Conservation (phyloP, 139 green algal genomes). For the Astrephomene gubernaculifera region DNA sequence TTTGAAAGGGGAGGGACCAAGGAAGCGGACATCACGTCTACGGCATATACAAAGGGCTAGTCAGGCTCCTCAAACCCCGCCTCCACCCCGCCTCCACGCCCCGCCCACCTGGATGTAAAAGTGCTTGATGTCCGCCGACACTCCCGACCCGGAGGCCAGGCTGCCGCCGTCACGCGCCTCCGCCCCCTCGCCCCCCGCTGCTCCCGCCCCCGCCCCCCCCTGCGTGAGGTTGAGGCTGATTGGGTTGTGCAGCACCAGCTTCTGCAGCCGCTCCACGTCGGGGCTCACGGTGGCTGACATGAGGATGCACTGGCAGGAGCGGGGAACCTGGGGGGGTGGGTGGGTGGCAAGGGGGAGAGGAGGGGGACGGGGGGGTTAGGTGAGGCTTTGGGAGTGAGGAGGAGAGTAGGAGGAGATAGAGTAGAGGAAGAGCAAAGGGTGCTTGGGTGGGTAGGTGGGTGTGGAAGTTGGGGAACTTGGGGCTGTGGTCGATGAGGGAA, state of each 20-base stretch:
- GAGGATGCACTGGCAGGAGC: slow-evolving; percentile 92
- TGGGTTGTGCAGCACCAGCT: slow-evolving; percentile 94
- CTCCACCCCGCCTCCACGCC: background rate
- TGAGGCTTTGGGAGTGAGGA: background rate
- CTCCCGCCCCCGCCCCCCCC: background rate
- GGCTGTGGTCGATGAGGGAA: background rate
- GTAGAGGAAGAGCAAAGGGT: too few species aligned
- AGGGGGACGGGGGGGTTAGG: background rate
- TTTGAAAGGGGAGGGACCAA: background rate
- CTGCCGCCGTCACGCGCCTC: slow-evolving; percentile 23
- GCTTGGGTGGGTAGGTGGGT: too few species aligned
- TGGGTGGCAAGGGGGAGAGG: background rate
- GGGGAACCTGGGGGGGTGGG: slow-evolving; percentile 62
- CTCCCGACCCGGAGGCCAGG: slow-evolving; percentile 29
- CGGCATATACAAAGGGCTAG: background rate
- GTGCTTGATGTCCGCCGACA: slow-evolving; percentile 35
- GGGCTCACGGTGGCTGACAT: slow-evolving; percentile 89
- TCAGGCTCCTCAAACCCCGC: background rate
- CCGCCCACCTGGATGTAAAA: slow-evolving; percentile 46
- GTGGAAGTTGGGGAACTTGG: background rate
- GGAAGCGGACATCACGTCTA: background rate
- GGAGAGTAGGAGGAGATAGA: background rate
- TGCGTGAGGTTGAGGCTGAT: slow-evolving; percentile 80
- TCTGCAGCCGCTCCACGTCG: slow-evolving; percentile 83
- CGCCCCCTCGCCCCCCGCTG: background rate